Base-by-base conservation (phyloP, 257 asterid genomes). In the Misopates orontium region DNA sequence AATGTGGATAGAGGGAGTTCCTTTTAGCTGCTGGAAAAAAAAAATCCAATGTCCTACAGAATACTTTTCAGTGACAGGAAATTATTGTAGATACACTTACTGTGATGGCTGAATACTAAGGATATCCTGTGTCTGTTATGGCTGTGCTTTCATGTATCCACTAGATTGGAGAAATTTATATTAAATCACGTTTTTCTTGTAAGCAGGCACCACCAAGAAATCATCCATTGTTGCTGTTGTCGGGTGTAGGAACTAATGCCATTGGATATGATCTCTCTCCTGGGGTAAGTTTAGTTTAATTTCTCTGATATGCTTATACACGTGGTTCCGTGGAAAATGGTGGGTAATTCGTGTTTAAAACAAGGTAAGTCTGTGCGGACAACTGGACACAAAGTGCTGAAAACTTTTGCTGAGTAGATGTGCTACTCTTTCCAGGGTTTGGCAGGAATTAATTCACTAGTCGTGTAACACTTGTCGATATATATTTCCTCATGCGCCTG, bases 201-300 rank as follows among this genome's bases (percentile, higher is more conserved):
- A 69, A 63, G 75, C 83, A 92, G 98, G 96, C 88, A 28, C 89
- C 96, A 17, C 77, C 77, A 39, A 86, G 97, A 79, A 90, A 88
- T 75, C 97, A 94, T 77, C 97, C 96, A 14, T 81, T 94, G 76
- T 75, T 94, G 77, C 84, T 94, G 80, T 73, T 93, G 69, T 94
- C 99, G 0, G 97, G 97, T 22, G 96, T 90, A 57, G 99, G 95
- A 68, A 94, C 97, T 69, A 94, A 94, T 80, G 99, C 97, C 49
- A 83, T 94, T 71, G 97, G 96, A 82, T 94, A 93, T 78, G 99
- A 94, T 80, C 95, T 94, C 64, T 74, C 97, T 64, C 90, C 96
- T 56, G 99, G 73, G 96, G 97, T 93, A 64, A 45, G 88, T 86
- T 73, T 54, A 41, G 56, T 56, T 12, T 50, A 36, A 53, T 57